Evolutionary conservation across 345 rosid species (phyloP), one percentile per base, ranked within the genome.

Genomic region (Combretum micranthum): DNA sequence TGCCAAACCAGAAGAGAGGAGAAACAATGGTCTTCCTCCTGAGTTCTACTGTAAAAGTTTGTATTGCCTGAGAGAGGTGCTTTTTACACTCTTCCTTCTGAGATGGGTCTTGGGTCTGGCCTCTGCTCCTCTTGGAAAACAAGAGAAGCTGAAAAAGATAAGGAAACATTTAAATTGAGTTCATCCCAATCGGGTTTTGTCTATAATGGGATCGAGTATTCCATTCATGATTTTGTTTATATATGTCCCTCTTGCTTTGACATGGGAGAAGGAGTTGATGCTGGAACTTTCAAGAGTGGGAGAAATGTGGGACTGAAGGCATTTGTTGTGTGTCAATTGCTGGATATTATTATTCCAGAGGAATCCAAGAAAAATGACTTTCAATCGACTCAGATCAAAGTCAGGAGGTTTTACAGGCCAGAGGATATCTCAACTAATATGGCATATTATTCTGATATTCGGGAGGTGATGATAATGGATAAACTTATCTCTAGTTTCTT

Each of bases 61-160:
- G 46, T 87, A 84, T 50, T 74, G 65, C 89, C 85, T 16, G 77
- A 77, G 64, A 75, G 66, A 62, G 96, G 96, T 17, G 92, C 87
- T 15, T 87, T 87, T 73, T 73, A 80, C 52, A 53, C 70, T 63
- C 80, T 87, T 70, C 77, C 81, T 21, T 2, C 15, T 14, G 74
- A 70, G 32, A 60, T 84, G 50, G 88, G 85, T 20, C 59, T 60
- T 18, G 80, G 81, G 53, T 56, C 57, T 68, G 88, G 91, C 26
- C 22, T 62, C 39, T 87, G 88, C 71, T 47, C 18, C 52, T 74
- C 87, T 11, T 87, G 95, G 54, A 63, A 25, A 63, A 53, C 45
- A 13, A 78, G 66, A 60, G 72, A 80, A 50, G 66, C 64, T 15
- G 63, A 72, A 57, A 59, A 47, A 22, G 66, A 59, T 14, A 70